Evolutionary conservation across 352 stramenopile genomes (phyloP), one percentile per base, ranked within the genome.

Genomic region (Phytophthora syringae): DNA sequence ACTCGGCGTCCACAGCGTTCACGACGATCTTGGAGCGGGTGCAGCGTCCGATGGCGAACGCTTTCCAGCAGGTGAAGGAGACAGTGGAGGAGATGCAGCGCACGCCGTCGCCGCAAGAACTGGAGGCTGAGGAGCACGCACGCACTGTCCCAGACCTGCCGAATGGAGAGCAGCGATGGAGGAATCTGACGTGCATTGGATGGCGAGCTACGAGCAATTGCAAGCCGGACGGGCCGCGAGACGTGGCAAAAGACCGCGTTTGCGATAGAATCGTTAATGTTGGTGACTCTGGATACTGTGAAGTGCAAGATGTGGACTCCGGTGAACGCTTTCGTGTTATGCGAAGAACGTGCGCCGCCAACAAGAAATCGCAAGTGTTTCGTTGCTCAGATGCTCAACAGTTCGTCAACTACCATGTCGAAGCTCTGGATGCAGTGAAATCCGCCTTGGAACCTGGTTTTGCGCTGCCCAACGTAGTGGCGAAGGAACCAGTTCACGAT

Each of bases 151-250:
- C 36, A 30, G 43, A 60, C n/a, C 22, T 70, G 39, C 54, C 62
- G 25, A 59, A 22, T 28, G 62, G 54, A 18, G 28, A 60, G 3
- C 25, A 60, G 27, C 62, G 56, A 30, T 22, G 27, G 48, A 52
- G 62, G 12, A 68, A 63, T 47, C 43, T 80, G 22, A 67, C 77
- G 37, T 89, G 80, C 36, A 21, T 83, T 1, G 76, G 69, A 7
- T 89, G 80, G 80, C 67, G 70, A 52, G 67, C 76, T 37, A 86
- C 80, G 13, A 62, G 59, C 21, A 67, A 58, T 7, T 89, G 80
- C 65, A 60, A 67, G 5, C 65, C 80, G 1, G 42, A 76, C 37
- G 69, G 75, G 1, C 49, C 63, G 12, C 66, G 79, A n/a, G 42
- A 82, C 15, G 11, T 66, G 27, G 51, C 54, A 15, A 71, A 69